Conservation (phyloP, 1,284 basidiomycete genomes). For the Somion occarium region DNA sequence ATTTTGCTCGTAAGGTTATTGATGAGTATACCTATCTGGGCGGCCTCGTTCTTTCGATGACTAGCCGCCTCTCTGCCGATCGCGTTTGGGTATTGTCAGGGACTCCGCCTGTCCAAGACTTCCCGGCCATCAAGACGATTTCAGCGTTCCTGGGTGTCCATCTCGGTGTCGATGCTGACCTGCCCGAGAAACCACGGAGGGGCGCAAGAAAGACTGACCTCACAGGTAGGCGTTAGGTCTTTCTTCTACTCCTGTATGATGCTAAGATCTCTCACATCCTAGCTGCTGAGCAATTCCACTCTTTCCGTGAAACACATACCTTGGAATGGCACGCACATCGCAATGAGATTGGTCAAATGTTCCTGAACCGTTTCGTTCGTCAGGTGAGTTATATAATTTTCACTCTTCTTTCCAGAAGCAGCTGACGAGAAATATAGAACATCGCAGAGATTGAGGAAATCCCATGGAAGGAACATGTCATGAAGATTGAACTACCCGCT, state of each 20-base stretch:
- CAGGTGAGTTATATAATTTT: conserved; percentile 49
- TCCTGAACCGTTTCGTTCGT: conserved; percentile 81
- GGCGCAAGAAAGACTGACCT: conserved; percentile 79
- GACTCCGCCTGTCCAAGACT: conserved; percentile 91
- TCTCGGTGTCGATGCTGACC: conserved; percentile 86
- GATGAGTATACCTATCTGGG: conserved; percentile 96
- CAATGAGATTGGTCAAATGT: conserved; percentile 78
- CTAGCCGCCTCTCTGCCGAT: conserved; percentile 75
- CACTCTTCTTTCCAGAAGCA: background rate
- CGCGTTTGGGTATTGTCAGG: conserved; percentile 95
- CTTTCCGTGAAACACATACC: conserved; percentile 92
- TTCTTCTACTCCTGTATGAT: conserved; percentile 1
- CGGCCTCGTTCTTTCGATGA: conserved; percentile 73
- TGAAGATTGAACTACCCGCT: conserved; percentile 76
- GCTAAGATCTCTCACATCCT: conserved; percentile 9
- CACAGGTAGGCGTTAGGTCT: conserved; percentile 61
- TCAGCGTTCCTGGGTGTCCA: conserved; percentile 84
- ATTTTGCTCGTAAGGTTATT: conserved; percentile 84
- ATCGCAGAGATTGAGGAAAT: conserved; percentile 97
- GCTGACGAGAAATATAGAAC: conserved; percentile 49
- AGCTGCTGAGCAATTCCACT: conserved; percentile 93
- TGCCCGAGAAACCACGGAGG: conserved; percentile 44
- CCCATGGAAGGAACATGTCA: conserved; percentile 67
- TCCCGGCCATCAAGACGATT: conserved; percentile 87
- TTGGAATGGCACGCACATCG: conserved; percentile 90